Conservation (phyloP, 192 early-diverging fungal species). For the Phlyctochytrium arcticum region DNA sequence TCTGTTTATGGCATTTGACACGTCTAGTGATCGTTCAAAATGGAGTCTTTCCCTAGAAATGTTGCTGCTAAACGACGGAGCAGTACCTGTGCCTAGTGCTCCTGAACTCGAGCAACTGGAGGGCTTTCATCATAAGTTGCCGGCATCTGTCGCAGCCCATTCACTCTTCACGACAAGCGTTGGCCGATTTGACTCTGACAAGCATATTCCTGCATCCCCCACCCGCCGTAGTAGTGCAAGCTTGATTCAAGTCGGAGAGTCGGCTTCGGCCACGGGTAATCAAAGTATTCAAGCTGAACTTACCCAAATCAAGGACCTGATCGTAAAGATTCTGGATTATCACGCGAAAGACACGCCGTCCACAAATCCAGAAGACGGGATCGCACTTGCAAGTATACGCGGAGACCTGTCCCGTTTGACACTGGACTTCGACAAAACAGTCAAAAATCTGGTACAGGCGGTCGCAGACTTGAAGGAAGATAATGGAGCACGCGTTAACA, state of each 20-base stretch:
- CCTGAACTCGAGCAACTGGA: neutral
- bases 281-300: conserved; percentile 5
- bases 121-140: too few species aligned
- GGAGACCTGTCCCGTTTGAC: neutral
- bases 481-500: neutral
- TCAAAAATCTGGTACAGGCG: neutral
- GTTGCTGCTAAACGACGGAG: neutral
- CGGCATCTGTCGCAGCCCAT: too few species aligned
- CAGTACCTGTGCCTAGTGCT: neutral
- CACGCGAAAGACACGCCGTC: neutral
- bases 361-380: neutral
- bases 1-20: neutral
- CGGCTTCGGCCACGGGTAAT: too few species aligned
- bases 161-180: too few species aligned
- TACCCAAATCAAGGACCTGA: conserved; percentile 4
- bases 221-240: too few species aligned
- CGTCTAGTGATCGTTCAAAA: neutral
- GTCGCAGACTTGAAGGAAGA: neutral
- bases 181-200: too few species aligned
- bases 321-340: neutral
- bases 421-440: neutral
- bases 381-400: neutral
- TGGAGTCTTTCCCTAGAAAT: neutral
- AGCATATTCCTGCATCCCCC: too few species aligned
- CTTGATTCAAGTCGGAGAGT: too few species aligned